A percentile compares a stretch with the other conserved stretches of the same genome.
These are phyloP conservation scores for Sonneratia caseolaris DNA, from an alignment of 345 rosid genomes.

Conservation along the genomic window DNA sequence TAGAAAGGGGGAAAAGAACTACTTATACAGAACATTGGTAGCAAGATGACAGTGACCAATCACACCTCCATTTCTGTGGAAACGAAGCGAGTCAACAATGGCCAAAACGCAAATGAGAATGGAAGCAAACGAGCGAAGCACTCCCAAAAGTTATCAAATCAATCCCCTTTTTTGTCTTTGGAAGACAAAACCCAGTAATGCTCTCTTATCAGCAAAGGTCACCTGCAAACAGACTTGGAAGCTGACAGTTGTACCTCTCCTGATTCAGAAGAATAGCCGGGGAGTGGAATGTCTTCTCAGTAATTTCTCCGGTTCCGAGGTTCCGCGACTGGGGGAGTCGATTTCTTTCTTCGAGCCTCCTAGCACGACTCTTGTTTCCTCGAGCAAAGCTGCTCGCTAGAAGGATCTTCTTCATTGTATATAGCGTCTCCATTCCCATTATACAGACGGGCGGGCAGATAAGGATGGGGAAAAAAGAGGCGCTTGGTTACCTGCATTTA, in stretches of 20 bases:
- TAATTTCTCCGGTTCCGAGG: neutral
- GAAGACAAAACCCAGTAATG: too few species aligned
- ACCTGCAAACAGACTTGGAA: neutral
- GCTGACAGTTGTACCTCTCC: neutral
- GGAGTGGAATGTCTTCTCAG: neutral
- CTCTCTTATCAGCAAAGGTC: too few species aligned
- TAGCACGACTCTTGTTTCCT: slow-evolving; percentile 37
- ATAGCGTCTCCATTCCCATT: slow-evolving; percentile 28
- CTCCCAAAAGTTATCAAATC: neutral
- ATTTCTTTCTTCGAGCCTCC: neutral
- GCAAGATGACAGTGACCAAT: too few species aligned
- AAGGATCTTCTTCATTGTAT: slow-evolving; percentile 31
- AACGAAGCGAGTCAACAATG: neutral
- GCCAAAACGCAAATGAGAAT: neutral
- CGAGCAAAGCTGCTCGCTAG: slow-evolving; percentile 22
- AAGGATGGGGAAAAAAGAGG: slow-evolving; percentile 40
- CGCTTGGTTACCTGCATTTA: slow-evolving; percentile 31
- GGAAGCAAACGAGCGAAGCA: neutral
- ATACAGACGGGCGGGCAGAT: slow-evolving; percentile 47
- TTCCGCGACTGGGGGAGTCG: neutral
- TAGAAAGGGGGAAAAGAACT: too few species aligned
- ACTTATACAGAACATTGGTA: too few species aligned
- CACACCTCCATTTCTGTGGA: neutral
- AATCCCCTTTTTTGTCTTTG: neutral
- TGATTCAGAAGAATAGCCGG: neutral